phyloP scores from a whole-genome alignment of 306 rosid genomes.

The Arachis stenosperma region DNA sequence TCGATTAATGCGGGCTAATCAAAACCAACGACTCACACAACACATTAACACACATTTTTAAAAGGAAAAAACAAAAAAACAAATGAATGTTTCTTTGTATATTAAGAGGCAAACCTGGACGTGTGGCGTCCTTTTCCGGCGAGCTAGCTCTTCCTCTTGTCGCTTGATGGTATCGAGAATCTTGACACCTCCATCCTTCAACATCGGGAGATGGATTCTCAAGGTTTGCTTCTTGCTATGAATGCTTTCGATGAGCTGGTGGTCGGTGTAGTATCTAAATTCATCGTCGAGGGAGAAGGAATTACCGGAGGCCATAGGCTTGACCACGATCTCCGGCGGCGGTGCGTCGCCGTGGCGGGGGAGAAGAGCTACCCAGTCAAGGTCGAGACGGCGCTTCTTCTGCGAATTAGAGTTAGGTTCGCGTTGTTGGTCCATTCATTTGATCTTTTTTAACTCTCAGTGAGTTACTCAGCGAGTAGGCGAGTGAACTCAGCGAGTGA shows the following conservation, averaged over 20 bases:
- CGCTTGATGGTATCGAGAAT: constrained; percentile 34
- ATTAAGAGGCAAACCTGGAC: constrained; percentile 37
- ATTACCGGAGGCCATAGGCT: constrained; percentile 42
- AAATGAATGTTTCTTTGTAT: background rate
- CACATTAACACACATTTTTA: too few relatives aligned
- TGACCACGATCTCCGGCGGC: constrained; percentile 20
- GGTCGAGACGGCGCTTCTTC: background rate
- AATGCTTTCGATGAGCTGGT: constrained; percentile 46
- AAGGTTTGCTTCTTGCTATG: constrained; percentile 20
- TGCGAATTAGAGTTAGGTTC: background rate
- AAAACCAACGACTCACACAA: constrained; percentile 4
- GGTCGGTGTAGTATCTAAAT: constrained; percentile 28
- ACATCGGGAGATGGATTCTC: background rate
- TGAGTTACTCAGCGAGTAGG: background rate
- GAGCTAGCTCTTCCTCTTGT: constrained; percentile 46
- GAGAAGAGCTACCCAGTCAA: constrained; percentile 17
- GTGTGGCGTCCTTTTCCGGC: constrained; percentile 44
- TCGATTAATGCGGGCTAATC: background rate
- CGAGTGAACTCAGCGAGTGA: too few relatives aligned
- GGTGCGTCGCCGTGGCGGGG: constrained; percentile 15
- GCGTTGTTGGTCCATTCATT: background rate
- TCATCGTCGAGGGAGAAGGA: background rate
- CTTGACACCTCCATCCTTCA: constrained; percentile 70
- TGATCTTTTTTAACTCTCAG: background rate
- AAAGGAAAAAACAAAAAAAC: background rate